Conservation (phyloP, 352 stramenopile species). For the Pythium aristosporum region DNA sequence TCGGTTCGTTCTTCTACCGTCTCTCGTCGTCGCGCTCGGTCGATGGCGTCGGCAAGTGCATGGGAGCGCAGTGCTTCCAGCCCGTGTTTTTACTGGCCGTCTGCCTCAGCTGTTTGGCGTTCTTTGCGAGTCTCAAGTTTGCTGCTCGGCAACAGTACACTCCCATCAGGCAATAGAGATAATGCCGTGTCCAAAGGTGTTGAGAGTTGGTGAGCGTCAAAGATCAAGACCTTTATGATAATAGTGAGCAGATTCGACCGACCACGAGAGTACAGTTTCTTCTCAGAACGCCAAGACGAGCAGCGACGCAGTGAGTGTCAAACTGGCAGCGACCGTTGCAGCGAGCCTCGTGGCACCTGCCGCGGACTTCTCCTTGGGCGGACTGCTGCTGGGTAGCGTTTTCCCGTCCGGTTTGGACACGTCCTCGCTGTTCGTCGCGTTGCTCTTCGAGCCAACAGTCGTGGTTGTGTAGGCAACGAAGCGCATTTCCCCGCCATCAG, state of each 20-base stretch:
- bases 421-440: background rate
- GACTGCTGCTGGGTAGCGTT: background rate
- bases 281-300: too few relatives aligned
- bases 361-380: too few relatives aligned
- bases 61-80: slow-evolving; percentile 56
- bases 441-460: background rate
- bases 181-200: background rate
- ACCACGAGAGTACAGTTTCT: too few relatives aligned
- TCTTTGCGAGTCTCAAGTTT: slow-evolving; percentile 58
- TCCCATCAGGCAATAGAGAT: background rate
- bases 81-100: slow-evolving; percentile 65
- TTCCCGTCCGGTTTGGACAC: background rate
- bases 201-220: background rate
- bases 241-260: too few relatives aligned
- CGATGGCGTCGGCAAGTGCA: slow-evolving; percentile 51
- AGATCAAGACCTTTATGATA: too few relatives aligned
- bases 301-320: too few relatives aligned
- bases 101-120: slow-evolving; percentile 44
- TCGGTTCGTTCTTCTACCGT: slow-evolving; percentile 63
- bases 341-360: too few relatives aligned
- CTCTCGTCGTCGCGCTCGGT: slow-evolving; percentile 29
- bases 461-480: slow-evolving; percentile 8
- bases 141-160: slow-evolving; percentile 35
- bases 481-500: background rate
- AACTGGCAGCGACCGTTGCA: too few relatives aligned